Percentiles rank a stretch among this genome's conserved stretches.
Conservation (phyloP, 441 rosid genomes). For the Capsella rubella region DNA sequence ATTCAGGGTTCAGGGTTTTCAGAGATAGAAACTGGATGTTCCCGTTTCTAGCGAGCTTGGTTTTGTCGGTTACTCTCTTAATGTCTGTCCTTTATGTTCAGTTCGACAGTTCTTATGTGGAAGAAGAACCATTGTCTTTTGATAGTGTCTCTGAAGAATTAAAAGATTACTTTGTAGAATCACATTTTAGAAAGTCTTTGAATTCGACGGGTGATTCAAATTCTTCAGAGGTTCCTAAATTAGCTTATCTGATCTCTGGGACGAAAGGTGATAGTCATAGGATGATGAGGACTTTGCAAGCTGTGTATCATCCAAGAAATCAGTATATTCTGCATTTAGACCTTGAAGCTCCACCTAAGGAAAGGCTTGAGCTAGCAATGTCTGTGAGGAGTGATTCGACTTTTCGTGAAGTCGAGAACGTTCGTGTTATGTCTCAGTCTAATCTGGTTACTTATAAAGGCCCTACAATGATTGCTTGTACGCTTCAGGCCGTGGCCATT, state of each 20-base stretch:
- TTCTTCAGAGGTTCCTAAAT: constrained; percentile 48
- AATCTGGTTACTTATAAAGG: constrained; percentile 72
- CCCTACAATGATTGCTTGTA: constrained; percentile 73
- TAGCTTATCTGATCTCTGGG: constrained; percentile 69
- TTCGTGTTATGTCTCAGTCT: constrained; percentile 61
- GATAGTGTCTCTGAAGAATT: constrained; percentile 56
- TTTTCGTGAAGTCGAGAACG: constrained; percentile 56
- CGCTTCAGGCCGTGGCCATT: constrained; percentile 70
- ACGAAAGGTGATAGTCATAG: constrained; percentile 66
- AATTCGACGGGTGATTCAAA: constrained; percentile 41
- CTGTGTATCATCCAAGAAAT: constrained; percentile 73
- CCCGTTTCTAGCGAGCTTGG: constrained; percentile 82
- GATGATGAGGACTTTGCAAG: constrained; percentile 65
- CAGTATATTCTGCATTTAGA: constrained; percentile 68
- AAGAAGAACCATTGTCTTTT: constrained; percentile 57
- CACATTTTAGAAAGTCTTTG: constrained; percentile 56
- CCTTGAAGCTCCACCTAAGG: constrained; percentile 63
- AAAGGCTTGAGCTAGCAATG: constrained; percentile 60
- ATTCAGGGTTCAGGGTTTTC: constrained; percentile 67
- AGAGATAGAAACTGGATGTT: constrained; percentile 86
- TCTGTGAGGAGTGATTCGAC: constrained; percentile 53
- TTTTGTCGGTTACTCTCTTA: constrained; percentile 70
- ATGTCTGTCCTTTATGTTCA: constrained; percentile 54
- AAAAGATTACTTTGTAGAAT: constrained; percentile 79
- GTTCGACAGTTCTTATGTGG: constrained; percentile 53